Conservation (phyloP, 2,329 filamentous ascomycete genomes). For the Chaetoscypha palmicola region DNA sequence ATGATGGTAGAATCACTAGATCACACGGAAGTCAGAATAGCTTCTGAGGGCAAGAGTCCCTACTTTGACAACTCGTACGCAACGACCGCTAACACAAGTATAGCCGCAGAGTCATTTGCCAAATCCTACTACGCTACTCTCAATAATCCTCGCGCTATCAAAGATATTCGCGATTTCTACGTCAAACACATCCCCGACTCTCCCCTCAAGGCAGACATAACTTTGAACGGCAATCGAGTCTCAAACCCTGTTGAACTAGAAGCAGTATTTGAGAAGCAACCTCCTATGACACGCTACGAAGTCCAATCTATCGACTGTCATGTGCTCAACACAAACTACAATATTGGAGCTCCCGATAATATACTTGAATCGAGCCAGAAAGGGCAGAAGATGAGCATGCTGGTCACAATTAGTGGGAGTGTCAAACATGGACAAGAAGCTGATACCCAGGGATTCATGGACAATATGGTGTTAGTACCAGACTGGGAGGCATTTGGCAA, state of each 20-base stretch:
- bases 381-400: constrained; percentile 60
- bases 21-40: constrained; percentile 35
- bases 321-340: constrained; percentile 63
- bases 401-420: constrained; percentile 66
- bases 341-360: constrained; percentile 46
- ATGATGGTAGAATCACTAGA: constrained; percentile 39
- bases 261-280: constrained; percentile 59
- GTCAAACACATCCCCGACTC: constrained; percentile 49
- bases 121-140: constrained; percentile 71
- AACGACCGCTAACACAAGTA: constrained; percentile 8
- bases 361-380: constrained; percentile 36
- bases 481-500: constrained; percentile 57
- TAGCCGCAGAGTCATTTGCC: constrained; percentile 66
- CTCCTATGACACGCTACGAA: constrained; percentile 57
- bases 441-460: constrained; percentile 64
- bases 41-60: constrained; percentile 30
- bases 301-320: constrained; percentile 72
- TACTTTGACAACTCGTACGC: neutral
- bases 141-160: constrained; percentile 44
- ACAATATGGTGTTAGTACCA: constrained; percentile 74
- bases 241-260: constrained; percentile 58
- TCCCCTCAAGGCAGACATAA: constrained; percentile 58
- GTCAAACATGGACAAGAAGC: constrained; percentile 56
- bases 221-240: constrained; percentile 69
- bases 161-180: constrained; percentile 62